Evolutionary conservation across 2,329 filamentous ascomycete genomes (phyloP).

Genomic region (Beauveria sp.): DNA sequence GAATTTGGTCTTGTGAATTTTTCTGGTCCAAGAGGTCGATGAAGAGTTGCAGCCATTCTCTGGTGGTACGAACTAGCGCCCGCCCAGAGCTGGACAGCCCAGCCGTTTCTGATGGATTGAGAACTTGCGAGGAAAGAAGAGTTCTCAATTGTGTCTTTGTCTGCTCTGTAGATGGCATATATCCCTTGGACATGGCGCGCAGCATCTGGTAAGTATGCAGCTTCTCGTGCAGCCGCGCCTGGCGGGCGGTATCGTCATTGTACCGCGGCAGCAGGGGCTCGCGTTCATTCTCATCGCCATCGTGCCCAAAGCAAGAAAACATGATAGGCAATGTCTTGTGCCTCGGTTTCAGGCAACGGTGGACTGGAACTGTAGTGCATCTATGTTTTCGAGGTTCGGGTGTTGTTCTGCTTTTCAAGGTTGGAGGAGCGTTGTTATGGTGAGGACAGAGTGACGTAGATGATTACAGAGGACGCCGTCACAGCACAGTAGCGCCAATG

Average conservation of each 20-base stretch:
- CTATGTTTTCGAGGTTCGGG: background rate
- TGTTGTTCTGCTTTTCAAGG: background rate
- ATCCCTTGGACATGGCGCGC: slow-evolving; percentile 72
- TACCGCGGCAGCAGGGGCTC: slow-evolving; percentile 78
- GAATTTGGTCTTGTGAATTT: slow-evolving; percentile 76
- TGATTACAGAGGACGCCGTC: background rate
- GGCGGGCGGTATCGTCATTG: slow-evolving; percentile 70
- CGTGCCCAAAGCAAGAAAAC: slow-evolving; percentile 57
- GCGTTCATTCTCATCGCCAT: slow-evolving; percentile 50
- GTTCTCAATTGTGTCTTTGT: slow-evolving; percentile 70
- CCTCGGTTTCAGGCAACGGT: background rate
- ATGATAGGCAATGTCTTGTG: slow-evolving; percentile 21
- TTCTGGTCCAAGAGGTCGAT: slow-evolving; percentile 78
- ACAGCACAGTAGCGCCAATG: background rate
- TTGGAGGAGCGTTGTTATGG: background rate
- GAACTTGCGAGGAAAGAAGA: slow-evolving; percentile 66
- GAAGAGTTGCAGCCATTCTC: slow-evolving; percentile 68
- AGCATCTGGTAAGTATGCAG: slow-evolving; percentile 91
- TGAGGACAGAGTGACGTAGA: slow-evolving; percentile 8
- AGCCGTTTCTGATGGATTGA: slow-evolving; percentile 57
- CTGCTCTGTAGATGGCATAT: slow-evolving; percentile 89
- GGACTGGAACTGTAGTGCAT: background rate
- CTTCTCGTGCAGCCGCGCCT: slow-evolving; percentile 77
- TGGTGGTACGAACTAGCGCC: slow-evolving; percentile 62
- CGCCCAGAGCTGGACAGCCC: slow-evolving; percentile 73